Evolutionary conservation across 1,139 yeast species (phyloP), one percentile per base, ranked within the genome.

Genomic region (Yarrowia galli): DNA sequence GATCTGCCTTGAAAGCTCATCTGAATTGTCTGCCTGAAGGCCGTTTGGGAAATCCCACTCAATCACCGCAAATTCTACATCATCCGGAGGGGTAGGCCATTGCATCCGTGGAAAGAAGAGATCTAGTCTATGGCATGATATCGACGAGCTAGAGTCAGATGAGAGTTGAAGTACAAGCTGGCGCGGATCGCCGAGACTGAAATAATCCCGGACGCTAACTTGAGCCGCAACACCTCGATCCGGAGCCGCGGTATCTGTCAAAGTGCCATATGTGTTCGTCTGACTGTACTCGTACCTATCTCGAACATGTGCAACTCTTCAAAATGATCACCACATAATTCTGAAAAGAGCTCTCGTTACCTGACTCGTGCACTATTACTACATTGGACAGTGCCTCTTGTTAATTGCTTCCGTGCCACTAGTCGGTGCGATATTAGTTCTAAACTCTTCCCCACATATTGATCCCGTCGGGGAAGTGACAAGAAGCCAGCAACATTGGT

Each of bases 61-160:
- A 28, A 28, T 28, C 32, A 28, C 32, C 32, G 1, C 32, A 5
- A 28, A 13, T 35, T 12, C 5, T 38, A 15, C 42, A 12, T n/a
- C n/a, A n/a, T n/a, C 13, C 25, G 20, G 49, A 45, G 49, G 49
- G 49, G 49, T 3, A 22, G 45, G 20, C 16, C 23, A 42, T 18
- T 13, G 48, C 7, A 12, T 22, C 49, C 49, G 49, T 22, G 49
- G 49, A 45, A 23, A 7, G 28, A 45, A 45, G 32, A 45, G 49
- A 15, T 23, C 32, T 45, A 45, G 49, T 45, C 32, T 15, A 22
- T 45, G 49, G 49, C 49, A 22, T 22, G 49, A 23, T 45, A 23
- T 6, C 5, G 32, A 23, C 8, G 8, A 45, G 32, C 49, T 22
- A 22, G 49, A 45, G 28, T 28, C 32, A 28, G 28, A 3, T 25